A percentile compares a stretch with the other conserved stretches of the same genome.
Conservation (phyloP, 495 filamentous ascomycete species). For the Hypoxylon lenormandii region DNA sequence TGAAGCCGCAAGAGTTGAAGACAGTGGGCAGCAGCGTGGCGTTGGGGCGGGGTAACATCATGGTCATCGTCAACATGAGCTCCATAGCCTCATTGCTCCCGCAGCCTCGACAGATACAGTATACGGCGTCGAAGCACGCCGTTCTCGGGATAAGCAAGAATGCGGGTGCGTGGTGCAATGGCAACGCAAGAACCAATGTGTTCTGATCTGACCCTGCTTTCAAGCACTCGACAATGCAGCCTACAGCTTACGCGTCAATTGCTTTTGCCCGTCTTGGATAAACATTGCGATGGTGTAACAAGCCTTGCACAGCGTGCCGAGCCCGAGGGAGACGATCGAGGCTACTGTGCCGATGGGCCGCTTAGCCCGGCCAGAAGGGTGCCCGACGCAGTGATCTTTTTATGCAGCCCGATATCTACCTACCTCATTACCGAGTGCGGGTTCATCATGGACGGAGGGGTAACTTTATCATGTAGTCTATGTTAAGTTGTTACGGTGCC, state of each 20-base stretch:
- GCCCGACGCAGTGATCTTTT: constrained; percentile 58
- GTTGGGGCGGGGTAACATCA: no score
- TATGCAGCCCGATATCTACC: constrained; percentile 58
- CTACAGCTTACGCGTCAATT: constrained; percentile 58
- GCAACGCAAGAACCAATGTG: no score
- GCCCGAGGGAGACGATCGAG: constrained; percentile 8
- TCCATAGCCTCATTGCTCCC: constrained; percentile 57
- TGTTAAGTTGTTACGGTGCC: no score
- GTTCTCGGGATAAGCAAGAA: constrained; percentile 61
- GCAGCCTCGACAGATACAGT: constrained; percentile 46
- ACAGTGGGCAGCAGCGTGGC: no score
- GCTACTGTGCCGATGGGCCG: constrained; percentile 50
- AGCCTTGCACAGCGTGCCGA: not conserved
- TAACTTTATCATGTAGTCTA: not conserved
- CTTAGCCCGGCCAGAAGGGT: constrained; percentile 55
- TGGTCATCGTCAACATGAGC: constrained; percentile 60
- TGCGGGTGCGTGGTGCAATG: constrained; percentile 45
- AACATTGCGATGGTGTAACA: constrained; percentile 56
- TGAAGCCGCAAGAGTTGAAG: no score
- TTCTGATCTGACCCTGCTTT: no score
- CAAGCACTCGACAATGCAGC: constrained; percentile 52
- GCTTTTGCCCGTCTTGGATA: constrained; percentile 59
- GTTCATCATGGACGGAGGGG: constrained; percentile 49
- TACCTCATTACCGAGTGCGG: constrained; percentile 50
- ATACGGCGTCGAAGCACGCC: constrained; percentile 64